These are phyloP conservation scores for Hortiboletus flavorubellus DNA, from an alignment of 768 basidiomycete species.

Conservation along the genomic window DNA sequence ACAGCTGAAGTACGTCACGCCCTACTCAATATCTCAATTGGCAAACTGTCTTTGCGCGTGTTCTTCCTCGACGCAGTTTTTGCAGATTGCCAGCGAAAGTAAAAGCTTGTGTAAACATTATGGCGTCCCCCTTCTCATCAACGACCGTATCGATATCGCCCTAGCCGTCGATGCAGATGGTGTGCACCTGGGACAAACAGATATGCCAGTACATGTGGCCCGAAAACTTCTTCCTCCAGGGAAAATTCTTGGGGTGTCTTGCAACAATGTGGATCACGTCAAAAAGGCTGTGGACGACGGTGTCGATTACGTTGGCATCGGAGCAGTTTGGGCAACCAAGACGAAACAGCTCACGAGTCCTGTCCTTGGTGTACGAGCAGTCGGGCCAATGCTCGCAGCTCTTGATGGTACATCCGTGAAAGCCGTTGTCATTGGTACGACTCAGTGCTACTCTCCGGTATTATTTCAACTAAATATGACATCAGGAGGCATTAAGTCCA, in stretches of 20 bases:
- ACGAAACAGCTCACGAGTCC: slow-evolving; percentile 72
- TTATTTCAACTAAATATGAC: not conserved
- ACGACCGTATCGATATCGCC: slow-evolving; percentile 85
- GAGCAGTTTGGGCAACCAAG: slow-evolving; percentile 75
- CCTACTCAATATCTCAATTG: not conserved
- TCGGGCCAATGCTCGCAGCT: slow-evolving; percentile 61
- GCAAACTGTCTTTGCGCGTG: not conserved
- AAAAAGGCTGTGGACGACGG: slow-evolving; percentile 55
- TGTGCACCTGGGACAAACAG: slow-evolving; percentile 87
- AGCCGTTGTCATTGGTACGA: slow-evolving; percentile 83
- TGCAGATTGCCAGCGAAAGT: slow-evolving; percentile 64
- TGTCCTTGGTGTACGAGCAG: slow-evolving; percentile 67
- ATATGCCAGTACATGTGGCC: slow-evolving; percentile 70
- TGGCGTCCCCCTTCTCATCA: slow-evolving; percentile 80
- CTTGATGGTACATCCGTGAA: slow-evolving; percentile 63
- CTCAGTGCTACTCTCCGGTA: not conserved
- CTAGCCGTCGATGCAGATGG: slow-evolving; percentile 73
- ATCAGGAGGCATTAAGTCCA: slow-evolving; percentile 81
- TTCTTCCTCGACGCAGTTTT: slow-evolving; percentile 49
- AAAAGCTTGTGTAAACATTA: slow-evolving; percentile 74
- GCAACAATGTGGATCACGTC: slow-evolving; percentile 66
- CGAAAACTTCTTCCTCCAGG: slow-evolving; percentile 64
- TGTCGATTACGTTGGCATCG: slow-evolving; percentile 87
- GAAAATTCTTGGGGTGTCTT: slow-evolving; percentile 78
- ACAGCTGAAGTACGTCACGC: slow-evolving; percentile 63